Base-by-base conservation (phyloP, 192 early-diverging fungal genomes). In the Coemansia sp. region DNA sequence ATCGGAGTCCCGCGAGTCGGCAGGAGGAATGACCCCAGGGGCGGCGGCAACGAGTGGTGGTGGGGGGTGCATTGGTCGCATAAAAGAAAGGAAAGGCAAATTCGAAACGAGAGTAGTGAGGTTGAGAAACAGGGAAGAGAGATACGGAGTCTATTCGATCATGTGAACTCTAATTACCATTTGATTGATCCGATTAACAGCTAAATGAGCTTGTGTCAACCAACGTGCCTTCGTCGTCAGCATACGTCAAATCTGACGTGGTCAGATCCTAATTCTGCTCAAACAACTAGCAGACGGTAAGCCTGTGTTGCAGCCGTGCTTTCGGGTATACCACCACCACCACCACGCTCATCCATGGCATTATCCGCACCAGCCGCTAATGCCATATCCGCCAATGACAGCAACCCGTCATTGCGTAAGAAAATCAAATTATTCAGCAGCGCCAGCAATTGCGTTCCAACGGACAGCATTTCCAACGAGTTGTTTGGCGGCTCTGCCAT, bases 231-330 rank as follows among this genome's bases (percentile, higher is more conserved):
- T 86, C 93, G 12, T 94, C 94, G 29, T 86, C 83, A 68, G 91
- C 82, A 58, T 83, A 86, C 20, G 71, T 83, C 25, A 85, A 78
- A 73, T 98, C 95, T 10, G 87, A 90, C 60, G 79, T 78, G 32
- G 88, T 91, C 50, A 98, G 81, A 27, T 85, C 74, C 74, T 83
- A 82, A 68, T 98, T 89, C 54, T 90, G 86, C 67, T 93, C 92
- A 63, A 98, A 98, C 79, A 94, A 67, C 79, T 94, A 85, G 30
- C 91, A 81, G 17, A 93, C 94, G 14, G 80, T 82, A 2, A 72
- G 75, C 66, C 71, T 80, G 9, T 70, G n/a, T n/a, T n/a, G n/a
- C n/a, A n/a, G n/a, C n/a, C n/a, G n/a, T n/a, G n/a, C n/a, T n/a
- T n/a, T n/a, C n/a, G n/a, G n/a, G n/a, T n/a, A n/a, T n/a, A n/a